Base-by-base conservation (phyloP, 2,329 filamentous ascomycete species). In the Pseudocercospora ulei region DNA sequence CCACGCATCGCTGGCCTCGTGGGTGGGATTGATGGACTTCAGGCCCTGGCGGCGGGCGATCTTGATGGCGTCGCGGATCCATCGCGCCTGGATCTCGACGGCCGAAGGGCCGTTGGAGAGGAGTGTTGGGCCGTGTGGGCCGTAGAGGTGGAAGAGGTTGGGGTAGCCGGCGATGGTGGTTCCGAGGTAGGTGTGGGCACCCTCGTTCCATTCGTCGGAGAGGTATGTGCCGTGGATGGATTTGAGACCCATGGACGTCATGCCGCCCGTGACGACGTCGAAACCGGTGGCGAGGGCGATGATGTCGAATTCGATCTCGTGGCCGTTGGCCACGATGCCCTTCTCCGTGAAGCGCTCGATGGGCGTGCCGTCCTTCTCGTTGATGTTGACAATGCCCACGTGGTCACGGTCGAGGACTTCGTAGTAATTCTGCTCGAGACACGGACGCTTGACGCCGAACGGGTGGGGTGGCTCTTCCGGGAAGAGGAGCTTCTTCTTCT, bases 381-480 rank as follows among this genome's bases (percentile, higher is more conserved):
- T 64, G 35, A 66, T 57, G 42, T 67, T 60, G 20, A 68, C 53
- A 9, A 68, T 58, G 13, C 58, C 55, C 34, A 66, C 65, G 40
- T 68, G 58, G 3, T 61, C 59, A 22, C 51, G 56, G 46, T 68
- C 62, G 7, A 68, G 52, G 46, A 64, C 55, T 47, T 69, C 65
- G 35, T 68, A 69, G 44, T 59, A 69, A 48, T 65, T 60, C 38
- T 68, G 65, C 48, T 69, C 66, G 1, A 69, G 56, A 23, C 58
- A 62, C 5, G 65, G 64, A n/a, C 66, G 54, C 55, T 69, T 69
- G 9, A 63, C 64, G 6, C 66, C 66, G 37, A 65, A 69, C 0
- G 64, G 57, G 43, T 69, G 65, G 0, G 63, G 64, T 11, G 62
- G 60, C 47, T 65, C 55, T 9, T 63, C 50, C 0, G 66, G 66